These are phyloP conservation scores for Fragilaria radians DNA, from an alignment of 108 stramenopile genomes.

Conservation along the genomic window DNA sequence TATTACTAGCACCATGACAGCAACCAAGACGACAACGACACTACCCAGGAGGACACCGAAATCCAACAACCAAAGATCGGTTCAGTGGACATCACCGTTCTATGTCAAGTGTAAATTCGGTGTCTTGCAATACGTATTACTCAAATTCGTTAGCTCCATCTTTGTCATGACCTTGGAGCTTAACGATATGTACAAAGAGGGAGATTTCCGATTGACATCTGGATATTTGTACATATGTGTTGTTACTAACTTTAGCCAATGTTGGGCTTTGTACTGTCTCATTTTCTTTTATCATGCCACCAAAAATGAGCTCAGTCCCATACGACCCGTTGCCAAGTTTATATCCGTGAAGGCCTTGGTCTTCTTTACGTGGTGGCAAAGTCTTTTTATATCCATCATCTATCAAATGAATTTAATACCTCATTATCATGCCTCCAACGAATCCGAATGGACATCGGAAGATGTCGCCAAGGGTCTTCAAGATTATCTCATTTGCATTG, in stretches of 20 bases:
- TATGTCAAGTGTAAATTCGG: slow-evolving; percentile 85
- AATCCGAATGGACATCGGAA: slow-evolving; percentile 65
- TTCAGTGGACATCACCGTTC: slow-evolving; percentile 83
- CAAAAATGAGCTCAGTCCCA: slow-evolving; percentile 80
- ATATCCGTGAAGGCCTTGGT: slow-evolving; percentile 91
- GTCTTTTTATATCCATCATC: slow-evolving; percentile 74
- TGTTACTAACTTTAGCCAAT: slow-evolving; percentile 87
- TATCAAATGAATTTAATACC: slow-evolving; percentile 83
- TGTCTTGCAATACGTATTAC: slow-evolving; percentile 89
- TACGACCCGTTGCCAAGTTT: slow-evolving; percentile 94
- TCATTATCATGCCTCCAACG: slow-evolving; percentile 29
- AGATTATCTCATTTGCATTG: slow-evolving; percentile 96
- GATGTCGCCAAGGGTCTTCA: slow-evolving; percentile 94
- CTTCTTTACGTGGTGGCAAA: slow-evolving; percentile 97
- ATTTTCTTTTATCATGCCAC: slow-evolving; percentile 92
- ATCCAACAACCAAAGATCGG: slow-evolving; percentile 6
- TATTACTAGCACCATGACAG: neutral
- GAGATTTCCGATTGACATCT: slow-evolving; percentile 66
- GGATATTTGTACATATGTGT: slow-evolving; percentile 87
- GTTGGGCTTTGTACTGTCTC: slow-evolving; percentile 95
- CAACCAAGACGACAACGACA: neutral
- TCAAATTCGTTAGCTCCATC: slow-evolving; percentile 64
- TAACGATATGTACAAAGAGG: slow-evolving; percentile 80
- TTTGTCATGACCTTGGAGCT: slow-evolving; percentile 58
- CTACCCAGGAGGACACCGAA: neutral